phyloP scores from a whole-genome alignment of 1,284 basidiomycete genomes.

The Rhodotorula sp. region DNA sequence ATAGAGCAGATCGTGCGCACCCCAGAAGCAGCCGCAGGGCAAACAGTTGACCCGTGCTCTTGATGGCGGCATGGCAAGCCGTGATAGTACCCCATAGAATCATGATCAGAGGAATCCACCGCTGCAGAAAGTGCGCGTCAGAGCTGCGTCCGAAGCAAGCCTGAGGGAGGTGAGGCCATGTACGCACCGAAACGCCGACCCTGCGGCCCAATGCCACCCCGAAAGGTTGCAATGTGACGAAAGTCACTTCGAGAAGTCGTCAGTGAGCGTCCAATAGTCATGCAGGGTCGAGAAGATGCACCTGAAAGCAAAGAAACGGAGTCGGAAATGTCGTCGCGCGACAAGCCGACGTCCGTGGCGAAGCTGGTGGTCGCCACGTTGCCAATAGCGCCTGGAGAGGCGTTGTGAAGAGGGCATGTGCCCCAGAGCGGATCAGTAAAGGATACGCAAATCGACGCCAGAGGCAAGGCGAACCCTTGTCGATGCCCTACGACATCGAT shows the following conservation, averaged over 20 bases:
- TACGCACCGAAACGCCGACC: background rate
- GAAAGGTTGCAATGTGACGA: slow-evolving; percentile 34
- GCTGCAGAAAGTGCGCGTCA: background rate
- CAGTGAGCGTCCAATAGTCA: too few relatives aligned
- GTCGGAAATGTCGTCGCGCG: slow-evolving; percentile 24
- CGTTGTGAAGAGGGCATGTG: too few relatives aligned
- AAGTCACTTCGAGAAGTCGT: slow-evolving; percentile 27
- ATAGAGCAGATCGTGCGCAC: background rate
- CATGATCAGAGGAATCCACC: slow-evolving; percentile 33
- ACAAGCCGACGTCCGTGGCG: slow-evolving; percentile 23
- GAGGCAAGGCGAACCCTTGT: slow-evolving; percentile 11
- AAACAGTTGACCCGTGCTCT: slow-evolving; percentile 12
- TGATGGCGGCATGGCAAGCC: slow-evolving; percentile 25
- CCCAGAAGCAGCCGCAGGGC: slow-evolving; percentile 28
- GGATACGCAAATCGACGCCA: too few relatives aligned
- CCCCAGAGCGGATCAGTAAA: too few relatives aligned
- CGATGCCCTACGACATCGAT: slow-evolving; percentile 15
- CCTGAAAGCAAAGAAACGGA: slow-evolving; percentile 10
- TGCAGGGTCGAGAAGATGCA: too few relatives aligned
- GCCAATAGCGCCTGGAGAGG: slow-evolving; percentile 10
- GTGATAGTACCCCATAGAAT: slow-evolving; percentile 18
- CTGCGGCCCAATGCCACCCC: slow-evolving; percentile 18
- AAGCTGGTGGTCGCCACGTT: slow-evolving; percentile 28
- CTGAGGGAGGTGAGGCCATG: background rate
- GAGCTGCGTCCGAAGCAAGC: background rate